These are phyloP conservation scores for Dioscorea zingiberensis DNA, from an alignment of 106 monocot genomes.

Conservation along the genomic window DNA sequence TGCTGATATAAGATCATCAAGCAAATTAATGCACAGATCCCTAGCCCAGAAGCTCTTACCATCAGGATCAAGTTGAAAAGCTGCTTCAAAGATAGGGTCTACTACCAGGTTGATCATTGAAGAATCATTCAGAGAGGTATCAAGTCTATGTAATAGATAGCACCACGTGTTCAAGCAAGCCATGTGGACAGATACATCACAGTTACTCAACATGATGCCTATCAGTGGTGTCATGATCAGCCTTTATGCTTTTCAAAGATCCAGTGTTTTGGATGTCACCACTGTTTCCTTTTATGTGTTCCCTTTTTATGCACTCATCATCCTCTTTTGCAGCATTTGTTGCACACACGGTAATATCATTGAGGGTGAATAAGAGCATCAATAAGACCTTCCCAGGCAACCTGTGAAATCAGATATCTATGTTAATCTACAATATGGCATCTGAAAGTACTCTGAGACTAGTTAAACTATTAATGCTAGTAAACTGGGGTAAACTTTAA, in stretches of 20 bases:
- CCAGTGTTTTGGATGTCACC: constrained; percentile 1
- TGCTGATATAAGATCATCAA: constrained; percentile 31
- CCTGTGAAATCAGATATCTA: constrained; percentile 13
- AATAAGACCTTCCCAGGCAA: constrained; percentile 48
- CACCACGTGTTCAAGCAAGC: constrained; percentile 40
- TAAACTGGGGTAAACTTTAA: too few relatives aligned
- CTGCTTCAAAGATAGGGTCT: constrained; percentile 24
- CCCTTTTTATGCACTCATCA: not conserved
- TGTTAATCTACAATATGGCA: not conserved
- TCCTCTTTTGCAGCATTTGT: not conserved
- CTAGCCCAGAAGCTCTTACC: constrained; percentile 24
- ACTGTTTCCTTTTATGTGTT: too few relatives aligned
- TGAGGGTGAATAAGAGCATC: constrained; percentile 36
- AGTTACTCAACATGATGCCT: constrained; percentile 42
- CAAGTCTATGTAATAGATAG: constrained; percentile 53
- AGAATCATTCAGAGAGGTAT: constrained; percentile 29
- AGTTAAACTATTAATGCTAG: too few relatives aligned
- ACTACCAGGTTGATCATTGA: constrained; percentile 24
- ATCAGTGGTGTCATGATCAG: constrained; percentile 40
- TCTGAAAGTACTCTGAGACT: too few relatives aligned
- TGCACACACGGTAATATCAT: not conserved
- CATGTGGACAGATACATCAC: constrained; percentile 22
- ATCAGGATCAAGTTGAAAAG: constrained; percentile 28
- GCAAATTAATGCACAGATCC: constrained; percentile 40
- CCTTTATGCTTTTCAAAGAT: constrained; percentile 35